Evolutionary conservation across 768 basidiomycete species (phyloP).

Genomic region (Termitomyces eurrhizus): DNA sequence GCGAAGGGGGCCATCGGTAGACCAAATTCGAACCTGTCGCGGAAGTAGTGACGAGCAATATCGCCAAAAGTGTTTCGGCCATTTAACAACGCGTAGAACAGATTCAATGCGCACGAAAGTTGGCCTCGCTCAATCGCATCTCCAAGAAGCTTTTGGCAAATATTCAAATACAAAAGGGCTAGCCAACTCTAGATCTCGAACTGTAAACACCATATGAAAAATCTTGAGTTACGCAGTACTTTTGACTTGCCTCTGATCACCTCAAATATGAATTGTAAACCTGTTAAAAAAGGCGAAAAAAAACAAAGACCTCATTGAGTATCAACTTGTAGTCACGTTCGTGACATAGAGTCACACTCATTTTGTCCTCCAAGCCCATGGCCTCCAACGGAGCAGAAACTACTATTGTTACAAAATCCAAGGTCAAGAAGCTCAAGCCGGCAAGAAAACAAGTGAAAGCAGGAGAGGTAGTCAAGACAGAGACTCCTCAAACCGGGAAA

Average conservation of each 20-base stretch:
- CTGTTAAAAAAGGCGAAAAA: not conserved
- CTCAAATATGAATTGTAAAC: too few species aligned
- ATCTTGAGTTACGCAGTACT: not conserved
- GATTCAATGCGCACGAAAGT: not conserved
- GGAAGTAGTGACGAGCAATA: constrained; percentile 82
- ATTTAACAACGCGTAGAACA: constrained; percentile 28
- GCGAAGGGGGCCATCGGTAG: constrained; percentile 82
- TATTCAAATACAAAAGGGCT: not conserved
- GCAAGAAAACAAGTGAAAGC: constrained; percentile 92
- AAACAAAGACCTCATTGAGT: not conserved
- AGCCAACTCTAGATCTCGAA: not conserved
- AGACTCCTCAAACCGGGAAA: constrained; percentile 88
- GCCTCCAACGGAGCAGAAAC: constrained; percentile 25
- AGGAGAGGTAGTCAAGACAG: constrained; percentile 86
- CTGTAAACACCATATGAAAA: not conserved
- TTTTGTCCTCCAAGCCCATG: constrained; percentile 22
- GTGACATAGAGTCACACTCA: not conserved
- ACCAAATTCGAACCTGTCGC: constrained; percentile 76
- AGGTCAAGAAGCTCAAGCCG: constrained; percentile 72
- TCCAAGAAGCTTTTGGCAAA: not conserved
- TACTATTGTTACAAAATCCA: constrained; percentile 7
- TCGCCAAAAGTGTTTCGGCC: constrained; percentile 76
- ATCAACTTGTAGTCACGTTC: not conserved
- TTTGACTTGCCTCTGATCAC: too few species aligned
- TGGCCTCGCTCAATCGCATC: not conserved